Evolutionary conservation across 2,329 filamentous ascomycete genomes (phyloP).

Genomic region (Periconia sp.): DNA sequence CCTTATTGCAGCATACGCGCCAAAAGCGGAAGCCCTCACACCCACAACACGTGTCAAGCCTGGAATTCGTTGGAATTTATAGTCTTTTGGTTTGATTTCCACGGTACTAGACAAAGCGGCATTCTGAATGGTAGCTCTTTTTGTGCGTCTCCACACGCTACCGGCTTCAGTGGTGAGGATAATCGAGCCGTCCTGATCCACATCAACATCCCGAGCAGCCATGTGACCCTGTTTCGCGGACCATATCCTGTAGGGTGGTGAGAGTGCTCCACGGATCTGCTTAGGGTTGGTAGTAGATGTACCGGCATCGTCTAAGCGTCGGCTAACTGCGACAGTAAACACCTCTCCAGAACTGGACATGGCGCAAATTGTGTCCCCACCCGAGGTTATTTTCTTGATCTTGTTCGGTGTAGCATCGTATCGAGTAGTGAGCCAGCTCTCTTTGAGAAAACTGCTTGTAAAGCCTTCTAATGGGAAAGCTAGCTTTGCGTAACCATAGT

Average conservation of each 20-base stretch:
- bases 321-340: constrained; percentile 78
- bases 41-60: constrained; percentile 82
- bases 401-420: constrained; percentile 67
- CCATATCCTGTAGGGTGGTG: constrained; percentile 81
- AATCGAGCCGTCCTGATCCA: constrained; percentile 91
- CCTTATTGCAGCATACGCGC: constrained; percentile 84
- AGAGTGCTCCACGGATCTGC: constrained; percentile 83
- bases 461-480: constrained; percentile 78
- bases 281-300: constrained; percentile 88
- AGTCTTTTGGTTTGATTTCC: constrained; percentile 75
- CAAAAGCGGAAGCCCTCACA: constrained; percentile 85
- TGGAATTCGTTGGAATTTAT: constrained; percentile 91
- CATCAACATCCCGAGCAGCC: constrained; percentile 82
- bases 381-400: constrained; percentile 76
- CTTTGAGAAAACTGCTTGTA: constrained; percentile 67
- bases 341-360: constrained; percentile 82
- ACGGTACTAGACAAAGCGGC: constrained; percentile 51
- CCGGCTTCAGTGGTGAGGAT: constrained; percentile 92
- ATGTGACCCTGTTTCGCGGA: constrained; percentile 79
- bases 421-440: constrained; percentile 65
- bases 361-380: constrained; percentile 89
- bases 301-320: constrained; percentile 62
- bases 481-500: constrained; percentile 92
- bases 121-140: constrained; percentile 78
- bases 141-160: constrained; percentile 87